phyloP scores from a whole-genome alignment of 1,139 yeast species.

The Arxiozyma bovina region DNA sequence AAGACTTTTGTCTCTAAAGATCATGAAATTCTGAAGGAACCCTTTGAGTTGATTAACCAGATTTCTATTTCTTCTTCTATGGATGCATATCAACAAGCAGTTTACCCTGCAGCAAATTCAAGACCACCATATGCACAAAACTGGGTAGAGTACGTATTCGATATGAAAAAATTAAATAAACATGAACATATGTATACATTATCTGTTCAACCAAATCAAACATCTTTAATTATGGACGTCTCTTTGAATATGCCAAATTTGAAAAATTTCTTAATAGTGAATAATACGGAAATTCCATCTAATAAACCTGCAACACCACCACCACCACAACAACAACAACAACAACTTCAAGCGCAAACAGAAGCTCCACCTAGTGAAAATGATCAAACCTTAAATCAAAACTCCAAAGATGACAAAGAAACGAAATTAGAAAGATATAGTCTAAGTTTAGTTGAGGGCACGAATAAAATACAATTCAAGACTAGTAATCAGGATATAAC shows the following conservation, averaged over 20 bases:
- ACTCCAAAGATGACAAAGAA: neutral
- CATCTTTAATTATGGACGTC: slow-evolving; percentile 19
- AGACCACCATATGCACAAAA: slow-evolving; percentile 25
- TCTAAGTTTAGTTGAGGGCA: slow-evolving; percentile 25
- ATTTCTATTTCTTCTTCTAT: slow-evolving; percentile 24
- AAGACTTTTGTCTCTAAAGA: slow-evolving; percentile 17
- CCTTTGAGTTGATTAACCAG: slow-evolving; percentile 19
- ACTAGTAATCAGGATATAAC: slow-evolving; percentile 14
- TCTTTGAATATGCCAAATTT: slow-evolving; percentile 12
- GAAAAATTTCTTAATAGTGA: slow-evolving; percentile 17
- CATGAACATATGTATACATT: slow-evolving; percentile 25
- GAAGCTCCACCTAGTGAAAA: slow-evolving; percentile 3
- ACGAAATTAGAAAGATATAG: slow-evolving; percentile 19
- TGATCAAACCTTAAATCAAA: slow-evolving; percentile 5
- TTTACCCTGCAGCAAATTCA: slow-evolving; percentile 24
- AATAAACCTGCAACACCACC: neutral
- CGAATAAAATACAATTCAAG: slow-evolving; percentile 22
- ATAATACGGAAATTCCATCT: slow-evolving; percentile 19
- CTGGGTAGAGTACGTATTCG: slow-evolving; percentile 27
- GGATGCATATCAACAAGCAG: slow-evolving; percentile 23
- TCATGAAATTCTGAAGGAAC: slow-evolving; percentile 16
- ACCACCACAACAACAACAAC: slow-evolving; percentile 5
- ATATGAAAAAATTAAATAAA: slow-evolving; percentile 20
- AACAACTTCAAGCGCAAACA: slow-evolving; percentile 3
- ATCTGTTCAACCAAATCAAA: slow-evolving; percentile 27